phyloP scores from a whole-genome alignment of 345 rosid genomes.

The Turritis glabra region DNA sequence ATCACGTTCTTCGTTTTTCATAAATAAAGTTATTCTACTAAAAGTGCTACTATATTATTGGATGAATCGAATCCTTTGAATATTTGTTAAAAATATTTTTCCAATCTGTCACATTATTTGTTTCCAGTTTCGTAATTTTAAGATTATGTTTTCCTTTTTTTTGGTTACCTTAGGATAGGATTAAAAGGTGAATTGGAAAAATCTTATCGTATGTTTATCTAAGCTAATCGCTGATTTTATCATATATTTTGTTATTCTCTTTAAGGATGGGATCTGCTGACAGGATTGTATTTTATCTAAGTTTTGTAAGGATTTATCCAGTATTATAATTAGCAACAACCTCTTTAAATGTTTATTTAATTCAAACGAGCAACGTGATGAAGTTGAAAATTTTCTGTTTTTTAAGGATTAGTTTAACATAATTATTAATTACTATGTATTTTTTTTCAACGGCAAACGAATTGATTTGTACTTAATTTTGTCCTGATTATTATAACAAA shows the following conservation, averaged over 20 bases:
- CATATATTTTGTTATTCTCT: neutral
- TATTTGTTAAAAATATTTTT: neutral
- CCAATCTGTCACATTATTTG: neutral
- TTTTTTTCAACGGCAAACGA: too few species aligned
- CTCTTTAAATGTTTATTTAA: neutral
- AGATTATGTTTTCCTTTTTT: neutral
- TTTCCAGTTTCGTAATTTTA: neutral
- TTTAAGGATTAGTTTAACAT: neutral
- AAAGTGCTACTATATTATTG: neutral
- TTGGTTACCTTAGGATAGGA: neutral
- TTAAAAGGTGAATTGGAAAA: neutral
- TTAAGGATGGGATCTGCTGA: slow-evolving; percentile 5
- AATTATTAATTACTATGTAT: too few species aligned
- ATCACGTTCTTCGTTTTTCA: slow-evolving; percentile 7
- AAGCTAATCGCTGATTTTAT: neutral
- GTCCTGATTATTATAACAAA: neutral
- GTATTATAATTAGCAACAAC: neutral
- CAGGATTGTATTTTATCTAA: neutral
- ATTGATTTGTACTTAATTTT: too few species aligned
- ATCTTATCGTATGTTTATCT: neutral
- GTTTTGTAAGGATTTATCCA: neutral
- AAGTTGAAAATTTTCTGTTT: neutral
- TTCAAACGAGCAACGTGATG: neutral
- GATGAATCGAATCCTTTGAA: neutral
- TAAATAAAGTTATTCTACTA: neutral